These are phyloP conservation scores for Aspergillus hortae DNA, from an alignment of 2,329 filamentous ascomycete species.

Conservation along the genomic window DNA sequence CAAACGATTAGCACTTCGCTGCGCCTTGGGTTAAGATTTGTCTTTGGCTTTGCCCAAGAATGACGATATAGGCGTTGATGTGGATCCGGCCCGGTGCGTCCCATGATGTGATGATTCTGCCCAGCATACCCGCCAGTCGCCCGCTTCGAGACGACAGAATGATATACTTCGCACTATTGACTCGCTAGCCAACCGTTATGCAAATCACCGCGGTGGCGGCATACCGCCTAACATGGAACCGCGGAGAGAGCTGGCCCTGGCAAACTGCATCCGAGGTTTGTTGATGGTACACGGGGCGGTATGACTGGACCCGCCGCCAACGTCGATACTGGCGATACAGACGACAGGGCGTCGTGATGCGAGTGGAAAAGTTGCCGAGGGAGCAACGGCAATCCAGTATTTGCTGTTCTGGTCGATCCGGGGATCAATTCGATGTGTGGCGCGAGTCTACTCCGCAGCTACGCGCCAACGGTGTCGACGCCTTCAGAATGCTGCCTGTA, in stretches of 20 bases:
- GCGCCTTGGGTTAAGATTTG: too few relatives aligned
- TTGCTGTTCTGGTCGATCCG: background rate
- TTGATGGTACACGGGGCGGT: background rate
- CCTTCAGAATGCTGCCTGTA: background rate
- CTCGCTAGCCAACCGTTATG: background rate
- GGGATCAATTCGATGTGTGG: background rate
- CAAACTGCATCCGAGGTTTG: background rate
- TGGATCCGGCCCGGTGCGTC: background rate
- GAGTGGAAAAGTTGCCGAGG: background rate
- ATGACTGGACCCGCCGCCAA: too few relatives aligned
- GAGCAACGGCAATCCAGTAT: background rate
- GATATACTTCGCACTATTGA: background rate
- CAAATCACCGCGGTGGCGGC: background rate
- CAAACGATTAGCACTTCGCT: too few relatives aligned
- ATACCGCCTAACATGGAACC: background rate
- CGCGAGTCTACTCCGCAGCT: background rate
- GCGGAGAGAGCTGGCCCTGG: background rate
- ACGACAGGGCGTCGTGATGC: background rate
- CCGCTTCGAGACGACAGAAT: background rate
- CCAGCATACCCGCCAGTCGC: background rate
- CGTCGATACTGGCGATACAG: too few relatives aligned
- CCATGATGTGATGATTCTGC: conserved; percentile 1
- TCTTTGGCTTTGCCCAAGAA: conserved; percentile 1
- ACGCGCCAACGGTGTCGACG: background rate
- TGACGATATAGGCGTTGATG: background rate